These are phyloP conservation scores for Trichosporon inkin DNA, from an alignment of 1,284 basidiomycete genomes.

Conservation along the genomic window DNA sequence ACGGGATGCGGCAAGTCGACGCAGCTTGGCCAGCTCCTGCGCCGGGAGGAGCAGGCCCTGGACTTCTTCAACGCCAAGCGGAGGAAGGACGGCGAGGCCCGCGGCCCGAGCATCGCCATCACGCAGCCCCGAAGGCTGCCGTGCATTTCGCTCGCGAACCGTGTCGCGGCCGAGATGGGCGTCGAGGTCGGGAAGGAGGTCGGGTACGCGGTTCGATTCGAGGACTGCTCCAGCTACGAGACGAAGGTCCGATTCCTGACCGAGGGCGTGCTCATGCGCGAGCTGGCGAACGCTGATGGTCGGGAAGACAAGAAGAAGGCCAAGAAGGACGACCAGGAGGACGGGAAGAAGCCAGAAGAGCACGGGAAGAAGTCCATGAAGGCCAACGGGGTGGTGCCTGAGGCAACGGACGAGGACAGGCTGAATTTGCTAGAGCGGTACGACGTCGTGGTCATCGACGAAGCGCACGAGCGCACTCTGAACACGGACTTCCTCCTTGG, in stretches of 20 bases:
- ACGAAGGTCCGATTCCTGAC: slow-evolving; percentile 89
- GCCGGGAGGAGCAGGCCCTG: slow-evolving; percentile 51
- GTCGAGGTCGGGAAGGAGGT: slow-evolving; percentile 66
- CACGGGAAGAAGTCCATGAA: slow-evolving; percentile 7
- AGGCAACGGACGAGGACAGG: slow-evolving; percentile 2
- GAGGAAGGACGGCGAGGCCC: slow-evolving; percentile 19
- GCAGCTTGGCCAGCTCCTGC: slow-evolving; percentile 85
- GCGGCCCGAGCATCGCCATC: slow-evolving; percentile 68
- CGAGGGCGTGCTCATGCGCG: slow-evolving; percentile 89
- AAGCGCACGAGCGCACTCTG: slow-evolving; percentile 93
- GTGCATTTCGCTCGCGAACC: slow-evolving; percentile 82
- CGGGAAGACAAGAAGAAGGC: slow-evolving; percentile 2
- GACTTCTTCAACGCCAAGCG: slow-evolving; percentile 25
- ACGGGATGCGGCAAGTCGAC: slow-evolving; percentile 98
- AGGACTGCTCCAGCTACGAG: slow-evolving; percentile 65
- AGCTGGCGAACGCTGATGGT: slow-evolving; percentile 28
- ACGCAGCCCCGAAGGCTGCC: slow-evolving; percentile 94
- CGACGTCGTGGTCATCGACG: slow-evolving; percentile 87
- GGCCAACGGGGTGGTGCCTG: background rate
- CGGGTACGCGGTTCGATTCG: slow-evolving; percentile 94
- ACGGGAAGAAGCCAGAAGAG: slow-evolving; percentile 3
- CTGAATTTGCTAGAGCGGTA: slow-evolving; percentile 67
- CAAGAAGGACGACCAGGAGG: background rate
- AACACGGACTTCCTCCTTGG: slow-evolving; percentile 93
- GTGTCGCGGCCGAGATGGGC: slow-evolving; percentile 82